phyloP scores from a whole-genome alignment of 495 filamentous ascomycete genomes.

The Sphaerosporella brunnea region DNA sequence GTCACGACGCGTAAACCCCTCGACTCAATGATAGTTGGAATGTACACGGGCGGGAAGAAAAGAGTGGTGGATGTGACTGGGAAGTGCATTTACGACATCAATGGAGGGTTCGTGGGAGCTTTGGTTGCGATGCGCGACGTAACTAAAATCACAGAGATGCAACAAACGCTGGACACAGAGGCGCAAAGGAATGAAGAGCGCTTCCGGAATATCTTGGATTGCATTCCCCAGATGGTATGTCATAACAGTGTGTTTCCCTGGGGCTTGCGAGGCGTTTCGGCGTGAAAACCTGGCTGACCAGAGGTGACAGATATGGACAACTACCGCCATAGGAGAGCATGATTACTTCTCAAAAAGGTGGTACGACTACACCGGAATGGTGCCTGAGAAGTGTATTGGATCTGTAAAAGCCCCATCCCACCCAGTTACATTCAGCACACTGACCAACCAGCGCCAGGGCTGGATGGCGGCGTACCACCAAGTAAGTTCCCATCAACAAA shows the following conservation, averaged over 20 bases:
- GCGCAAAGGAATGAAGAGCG: conserved; percentile 44
- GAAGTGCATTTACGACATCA: conserved; percentile 40
- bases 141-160: conserved; percentile 34
- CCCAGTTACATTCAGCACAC: not conserved
- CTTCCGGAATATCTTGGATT: conserved; percentile 51
- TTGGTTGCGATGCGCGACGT: conserved; percentile 47
- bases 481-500: conserved; percentile 15
- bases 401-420: conserved; percentile 5
- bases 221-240: conserved; percentile 46
- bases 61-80: conserved; percentile 42
- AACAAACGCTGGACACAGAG: conserved; percentile 41
- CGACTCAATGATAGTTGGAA: conserved; percentile 10
- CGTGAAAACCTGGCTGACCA: not conserved
- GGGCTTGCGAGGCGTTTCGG: not conserved
- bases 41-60: conserved; percentile 32
- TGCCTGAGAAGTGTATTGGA: conserved; percentile 34
- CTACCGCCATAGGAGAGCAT: conserved; percentile 37
- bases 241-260: not conserved
- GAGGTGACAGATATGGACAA: conserved; percentile 38
- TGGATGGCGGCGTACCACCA: conserved; percentile 33
- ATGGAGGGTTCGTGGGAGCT: conserved; percentile 49
- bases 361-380: conserved; percentile 54
- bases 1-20: conserved; percentile 36
- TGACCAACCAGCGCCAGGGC: conserved; percentile 18
- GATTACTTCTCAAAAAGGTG: conserved; percentile 53